phyloP scores from a whole-genome alignment of 345 rosid genomes.

The Syzygium aqueum region DNA sequence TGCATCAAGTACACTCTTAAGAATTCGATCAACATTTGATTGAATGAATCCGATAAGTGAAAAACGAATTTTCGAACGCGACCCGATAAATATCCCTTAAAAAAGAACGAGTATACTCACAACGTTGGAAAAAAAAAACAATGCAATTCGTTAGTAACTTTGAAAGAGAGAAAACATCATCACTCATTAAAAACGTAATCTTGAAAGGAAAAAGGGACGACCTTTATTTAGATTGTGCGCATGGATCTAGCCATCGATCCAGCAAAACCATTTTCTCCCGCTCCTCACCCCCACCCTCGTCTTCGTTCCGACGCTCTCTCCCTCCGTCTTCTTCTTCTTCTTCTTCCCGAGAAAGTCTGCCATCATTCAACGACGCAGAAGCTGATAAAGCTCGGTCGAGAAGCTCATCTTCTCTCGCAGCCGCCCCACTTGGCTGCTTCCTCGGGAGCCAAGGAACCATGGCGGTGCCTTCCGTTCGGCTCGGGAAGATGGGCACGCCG shows the following conservation, averaged over 20 bases:
- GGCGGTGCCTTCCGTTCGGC: background rate
- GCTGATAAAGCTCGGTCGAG: background rate
- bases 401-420: background rate
- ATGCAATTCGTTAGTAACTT: too few relatives aligned
- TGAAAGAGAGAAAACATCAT: too few relatives aligned
- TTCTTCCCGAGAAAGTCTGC: background rate
- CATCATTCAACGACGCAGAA: background rate
- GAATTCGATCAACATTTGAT: background rate
- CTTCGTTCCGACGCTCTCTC: background rate
- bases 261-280: background rate
- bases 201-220: background rate
- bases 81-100: background rate
- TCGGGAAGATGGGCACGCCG: background rate
- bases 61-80: background rate
- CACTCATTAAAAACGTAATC: too few relatives aligned
- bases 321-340: background rate
- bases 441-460: background rate
- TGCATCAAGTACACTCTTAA: background rate
- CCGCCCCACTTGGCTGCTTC: background rate
- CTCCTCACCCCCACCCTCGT: background rate
- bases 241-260: background rate
- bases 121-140: too few relatives aligned
- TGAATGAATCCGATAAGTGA: fast-evolving
- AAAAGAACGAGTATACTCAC: background rate
- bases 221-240: background rate